A percentile compares a stretch with the other conserved stretches of the same genome.
phyloP scores from a whole-genome alignment of 352 stramenopile genomes.

The Phytophthora citricola region DNA sequence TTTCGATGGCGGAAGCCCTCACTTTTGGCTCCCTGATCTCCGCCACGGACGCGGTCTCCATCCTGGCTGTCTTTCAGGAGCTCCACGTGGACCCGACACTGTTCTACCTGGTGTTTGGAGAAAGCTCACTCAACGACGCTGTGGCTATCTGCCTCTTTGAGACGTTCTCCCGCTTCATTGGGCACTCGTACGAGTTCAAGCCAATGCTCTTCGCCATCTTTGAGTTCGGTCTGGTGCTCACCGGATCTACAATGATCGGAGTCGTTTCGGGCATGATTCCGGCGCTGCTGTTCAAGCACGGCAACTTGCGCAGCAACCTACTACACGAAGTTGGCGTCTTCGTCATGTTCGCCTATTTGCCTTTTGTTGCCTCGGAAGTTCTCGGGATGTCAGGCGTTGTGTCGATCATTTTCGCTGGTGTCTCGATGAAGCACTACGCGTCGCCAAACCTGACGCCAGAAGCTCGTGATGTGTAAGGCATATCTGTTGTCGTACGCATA shows the following conservation, averaged over 20 bases:
- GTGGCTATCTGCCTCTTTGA: conserved; percentile 95
- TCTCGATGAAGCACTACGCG: conserved; percentile 92
- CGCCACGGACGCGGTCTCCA: conserved; percentile 94
- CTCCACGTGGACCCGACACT: conserved; percentile 90
- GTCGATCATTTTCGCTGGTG: conserved; percentile 93
- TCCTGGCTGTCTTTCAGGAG: conserved; percentile 92
- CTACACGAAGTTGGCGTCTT: conserved; percentile 91
- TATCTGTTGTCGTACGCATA: not conserved
- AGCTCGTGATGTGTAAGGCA: conserved; percentile 78
- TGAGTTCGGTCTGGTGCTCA: conserved; percentile 92
- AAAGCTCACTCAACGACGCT: conserved; percentile 95
- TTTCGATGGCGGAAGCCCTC: conserved; percentile 90
- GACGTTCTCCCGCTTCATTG: conserved; percentile 93
- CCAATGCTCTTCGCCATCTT: conserved; percentile 83
- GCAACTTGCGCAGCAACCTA: conserved; percentile 87
- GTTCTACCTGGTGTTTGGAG: conserved; percentile 96
- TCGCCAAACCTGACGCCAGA: conserved; percentile 86
- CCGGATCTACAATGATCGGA: conserved; percentile 90
- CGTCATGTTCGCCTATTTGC: conserved; percentile 89
- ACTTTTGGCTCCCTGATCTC: conserved; percentile 94
- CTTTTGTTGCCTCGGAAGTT: conserved; percentile 77
- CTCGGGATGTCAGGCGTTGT: conserved; percentile 92
- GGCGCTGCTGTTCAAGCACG: conserved; percentile 91
- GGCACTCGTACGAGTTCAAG: conserved; percentile 82
- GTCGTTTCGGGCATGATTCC: conserved; percentile 83